Conservation (phyloP, 768 basidiomycete species). For the Suillus discolor region DNA sequence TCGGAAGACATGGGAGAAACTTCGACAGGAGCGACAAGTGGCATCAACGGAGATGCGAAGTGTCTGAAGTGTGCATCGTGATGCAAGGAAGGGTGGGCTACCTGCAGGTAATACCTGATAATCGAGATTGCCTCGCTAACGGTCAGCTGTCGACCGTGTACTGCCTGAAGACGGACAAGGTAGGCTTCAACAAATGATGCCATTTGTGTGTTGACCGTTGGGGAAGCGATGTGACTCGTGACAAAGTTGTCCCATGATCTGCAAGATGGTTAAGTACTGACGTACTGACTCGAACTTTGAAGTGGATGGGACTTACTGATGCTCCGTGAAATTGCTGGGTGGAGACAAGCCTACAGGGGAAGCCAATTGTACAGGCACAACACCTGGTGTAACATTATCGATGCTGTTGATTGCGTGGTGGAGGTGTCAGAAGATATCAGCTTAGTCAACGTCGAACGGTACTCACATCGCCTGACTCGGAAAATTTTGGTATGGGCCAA, state of each 20-base stretch:
- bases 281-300: neutral
- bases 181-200: neutral
- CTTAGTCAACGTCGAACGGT: neutral
- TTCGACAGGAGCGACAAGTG: neutral
- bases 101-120: neutral
- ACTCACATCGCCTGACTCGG: neutral
- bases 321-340: neutral
- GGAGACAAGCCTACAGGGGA: neutral
- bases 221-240: neutral
- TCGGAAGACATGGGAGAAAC: neutral
- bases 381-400: neutral
- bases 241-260: neutral
- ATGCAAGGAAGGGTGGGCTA: neutral
- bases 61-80: neutral
- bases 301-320: neutral
- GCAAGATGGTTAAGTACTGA: neutral
- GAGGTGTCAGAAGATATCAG: neutral
- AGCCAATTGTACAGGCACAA: neutral
- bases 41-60: neutral
- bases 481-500: neutral
- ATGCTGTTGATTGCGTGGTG: neutral
- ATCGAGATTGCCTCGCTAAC: conserved; percentile 2
- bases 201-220: neutral
- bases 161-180: neutral
- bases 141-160: neutral